Evolutionary conservation across 192 early-diverging fungal species (phyloP).

Genomic region (Diversispora epigaea): DNA sequence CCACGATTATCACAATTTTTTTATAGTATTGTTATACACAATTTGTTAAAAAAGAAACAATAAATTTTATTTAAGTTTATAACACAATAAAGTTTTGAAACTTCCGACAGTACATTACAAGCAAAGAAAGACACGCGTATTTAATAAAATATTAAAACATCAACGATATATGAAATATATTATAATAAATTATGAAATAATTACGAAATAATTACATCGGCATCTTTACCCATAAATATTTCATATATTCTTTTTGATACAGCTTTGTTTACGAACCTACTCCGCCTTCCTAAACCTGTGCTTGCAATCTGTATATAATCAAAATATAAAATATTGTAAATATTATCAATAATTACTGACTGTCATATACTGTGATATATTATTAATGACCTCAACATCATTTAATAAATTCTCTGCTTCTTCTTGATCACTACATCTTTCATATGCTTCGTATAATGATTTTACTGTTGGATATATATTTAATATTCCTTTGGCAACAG

Average conservation of each 20-base stretch:
- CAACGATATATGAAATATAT: no score
- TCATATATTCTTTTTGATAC: slow-evolving; percentile 28
- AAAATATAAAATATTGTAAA: not conserved
- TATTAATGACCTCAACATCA: slow-evolving; percentile 38
- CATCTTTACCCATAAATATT: slow-evolving; percentile 25
- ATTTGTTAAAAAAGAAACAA: no score
- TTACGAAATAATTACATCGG: slow-evolving; percentile 26
- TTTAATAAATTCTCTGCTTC: slow-evolving; percentile 37
- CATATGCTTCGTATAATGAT: slow-evolving; percentile 37
- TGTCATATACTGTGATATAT: no score
- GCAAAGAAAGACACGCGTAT: no score
- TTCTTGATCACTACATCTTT: slow-evolving; percentile 6
- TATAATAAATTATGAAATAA: not conserved
- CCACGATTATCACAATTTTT: no score
- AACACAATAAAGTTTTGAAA: no score
- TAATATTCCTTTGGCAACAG: slow-evolving; percentile 40
- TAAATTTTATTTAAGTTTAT: no score
- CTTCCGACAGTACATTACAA: no score
- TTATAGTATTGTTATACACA: no score
- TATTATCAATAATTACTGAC: not conserved
- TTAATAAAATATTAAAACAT: no score
- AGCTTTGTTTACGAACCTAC: slow-evolving; percentile 14
- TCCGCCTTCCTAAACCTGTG: not conserved
- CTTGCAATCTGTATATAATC: slow-evolving; percentile 1
- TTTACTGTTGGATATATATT: slow-evolving; percentile 36